These are phyloP conservation scores for Lagenidium sp. DNA, from an alignment of 352 stramenopile species.

Conservation along the genomic window DNA sequence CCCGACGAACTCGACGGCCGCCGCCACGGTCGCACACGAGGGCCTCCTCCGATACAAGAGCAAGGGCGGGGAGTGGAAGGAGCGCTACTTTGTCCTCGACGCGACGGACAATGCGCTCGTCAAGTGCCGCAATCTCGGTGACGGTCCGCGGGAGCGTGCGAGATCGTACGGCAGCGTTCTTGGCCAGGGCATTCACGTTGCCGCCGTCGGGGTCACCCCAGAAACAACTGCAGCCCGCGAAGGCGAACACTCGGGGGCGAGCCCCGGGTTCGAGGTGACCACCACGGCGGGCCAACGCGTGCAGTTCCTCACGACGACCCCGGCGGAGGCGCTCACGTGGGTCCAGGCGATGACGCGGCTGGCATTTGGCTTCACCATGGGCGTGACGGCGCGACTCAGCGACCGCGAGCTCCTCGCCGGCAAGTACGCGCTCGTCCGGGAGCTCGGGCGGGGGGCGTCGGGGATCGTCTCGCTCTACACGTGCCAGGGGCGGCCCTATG, in stretches of 20 bases:
- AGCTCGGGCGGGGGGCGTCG: conserved; percentile 60
- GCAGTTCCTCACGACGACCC: conserved; percentile 28
- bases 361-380: conserved; percentile 34
- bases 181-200: conserved; percentile 9
- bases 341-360: conserved; percentile 26
- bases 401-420: conserved; percentile 48
- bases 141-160: conserved; percentile 19
- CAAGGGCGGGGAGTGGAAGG: conserved; percentile 40
- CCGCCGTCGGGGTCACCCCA: no score
- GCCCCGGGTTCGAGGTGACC: conserved; percentile 23
- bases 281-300: conserved; percentile 21
- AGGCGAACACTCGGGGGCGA: no score
- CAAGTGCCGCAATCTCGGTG: conserved; percentile 30
- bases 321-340: conserved; percentile 36
- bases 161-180: conserved; percentile 20
- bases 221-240: background rate
- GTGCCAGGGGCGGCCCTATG: conserved; percentile 50
- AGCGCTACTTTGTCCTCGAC: conserved; percentile 66
- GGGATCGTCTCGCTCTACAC: conserved; percentile 69
- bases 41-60: conserved; percentile 40
- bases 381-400: conserved; percentile 34
- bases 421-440: conserved; percentile 60
- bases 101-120: conserved; percentile 22
- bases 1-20: background rate
- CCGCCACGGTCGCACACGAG: conserved; percentile 21